A percentile compares a stretch with the other conserved stretches of the same genome.
Evolutionary conservation across 345 rosid species (phyloP).

Genomic region (Syzygium oleosum): DNA sequence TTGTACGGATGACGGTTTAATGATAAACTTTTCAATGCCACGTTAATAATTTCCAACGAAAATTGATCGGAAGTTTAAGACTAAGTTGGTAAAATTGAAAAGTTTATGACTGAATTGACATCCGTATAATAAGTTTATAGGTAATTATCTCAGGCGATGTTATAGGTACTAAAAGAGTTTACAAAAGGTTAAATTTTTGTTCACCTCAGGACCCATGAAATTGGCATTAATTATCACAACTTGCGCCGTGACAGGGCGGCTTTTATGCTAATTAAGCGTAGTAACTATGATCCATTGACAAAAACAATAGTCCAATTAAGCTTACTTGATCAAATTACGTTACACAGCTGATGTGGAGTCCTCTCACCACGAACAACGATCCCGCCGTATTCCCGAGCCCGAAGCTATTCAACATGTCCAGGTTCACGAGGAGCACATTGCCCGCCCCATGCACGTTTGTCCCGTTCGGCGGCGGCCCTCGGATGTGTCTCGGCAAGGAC

Average conservation of each 20-base stretch:
- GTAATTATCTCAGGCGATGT: neutral
- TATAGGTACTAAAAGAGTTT: neutral
- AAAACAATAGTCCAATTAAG: neutral
- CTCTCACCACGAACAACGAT: conserved; percentile 1
- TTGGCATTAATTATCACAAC: neutral
- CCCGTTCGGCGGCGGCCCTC: conserved; percentile 20
- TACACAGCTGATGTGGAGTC: neutral
- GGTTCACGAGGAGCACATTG: neutral
- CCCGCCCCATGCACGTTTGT: conserved; percentile 1
- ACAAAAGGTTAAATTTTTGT: too few species aligned
- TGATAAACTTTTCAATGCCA: neutral
- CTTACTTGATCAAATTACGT: neutral
- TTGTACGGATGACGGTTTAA: neutral
- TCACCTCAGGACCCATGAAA: neutral
- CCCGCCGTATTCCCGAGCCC: conserved; percentile 4
- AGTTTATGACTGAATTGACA: neutral
- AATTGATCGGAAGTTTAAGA: neutral
- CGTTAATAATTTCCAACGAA: accelerated
- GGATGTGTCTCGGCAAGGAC: conserved; percentile 17
- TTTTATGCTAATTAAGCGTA: neutral
- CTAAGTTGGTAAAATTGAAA: too few species aligned
- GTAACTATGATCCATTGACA: neutral
- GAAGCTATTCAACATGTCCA: conserved; percentile 7
- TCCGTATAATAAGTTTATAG: accelerated
- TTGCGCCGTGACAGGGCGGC: neutral